phyloP scores from a whole-genome alignment of 2,329 filamentous ascomycete genomes.

The Colletotrichum incanum region DNA sequence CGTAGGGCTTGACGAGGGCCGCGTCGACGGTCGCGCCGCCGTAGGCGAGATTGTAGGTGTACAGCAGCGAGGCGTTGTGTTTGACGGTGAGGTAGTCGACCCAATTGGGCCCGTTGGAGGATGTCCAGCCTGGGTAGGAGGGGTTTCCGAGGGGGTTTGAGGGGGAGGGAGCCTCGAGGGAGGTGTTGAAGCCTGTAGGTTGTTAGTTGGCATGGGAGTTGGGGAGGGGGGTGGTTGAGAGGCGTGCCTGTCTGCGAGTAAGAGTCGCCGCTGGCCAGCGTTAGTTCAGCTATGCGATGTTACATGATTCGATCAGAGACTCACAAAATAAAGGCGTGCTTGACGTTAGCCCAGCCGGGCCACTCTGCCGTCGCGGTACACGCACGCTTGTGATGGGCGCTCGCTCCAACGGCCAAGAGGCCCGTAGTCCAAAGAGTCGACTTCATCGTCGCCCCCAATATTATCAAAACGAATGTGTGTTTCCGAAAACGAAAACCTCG shows the following conservation, averaged over 20 bases:
- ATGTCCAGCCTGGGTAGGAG: constrained; percentile 65
- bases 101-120: constrained; percentile 67
- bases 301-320: neutral
- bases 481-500: constrained; percentile 9
- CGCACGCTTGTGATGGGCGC: constrained; percentile 30
- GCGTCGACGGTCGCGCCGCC: constrained; percentile 70
- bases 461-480: neutral
- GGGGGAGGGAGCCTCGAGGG: constrained; percentile 64
- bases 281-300: neutral
- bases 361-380: constrained; percentile 50
- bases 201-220: neutral
- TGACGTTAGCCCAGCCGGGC: constrained; percentile 56
- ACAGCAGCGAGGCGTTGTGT: constrained; percentile 62
- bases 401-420: constrained; percentile 18
- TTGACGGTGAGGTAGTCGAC: constrained; percentile 64
- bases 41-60: constrained; percentile 69
- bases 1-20: constrained; percentile 66
- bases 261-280: constrained; percentile 49
- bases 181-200: constrained; percentile 66
- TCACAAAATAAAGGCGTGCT: constrained; percentile 58
- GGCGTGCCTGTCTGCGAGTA: constrained; percentile 49
- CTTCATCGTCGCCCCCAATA: constrained; percentile 32
- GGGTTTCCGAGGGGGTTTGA: constrained; percentile 76
- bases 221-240: neutral
- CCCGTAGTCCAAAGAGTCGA: constrained; percentile 8